These are phyloP conservation scores for Podosphaera leucotricha DNA, from an alignment of 2,329 filamentous ascomycete species.

Conservation along the genomic window DNA sequence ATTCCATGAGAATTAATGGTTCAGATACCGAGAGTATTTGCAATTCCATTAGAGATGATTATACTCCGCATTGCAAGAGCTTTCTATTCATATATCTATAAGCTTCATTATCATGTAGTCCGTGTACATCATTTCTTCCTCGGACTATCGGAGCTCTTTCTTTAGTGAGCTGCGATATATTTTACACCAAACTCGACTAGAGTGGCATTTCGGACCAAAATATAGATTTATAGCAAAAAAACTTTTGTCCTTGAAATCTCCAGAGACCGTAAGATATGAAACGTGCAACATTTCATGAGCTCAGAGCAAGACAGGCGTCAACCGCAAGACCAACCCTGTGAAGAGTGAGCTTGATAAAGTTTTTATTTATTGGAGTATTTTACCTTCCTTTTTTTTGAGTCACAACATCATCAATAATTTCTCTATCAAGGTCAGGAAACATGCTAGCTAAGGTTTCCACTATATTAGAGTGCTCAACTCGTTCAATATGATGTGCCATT, in stretches of 20 bases:
- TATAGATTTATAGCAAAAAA: neutral
- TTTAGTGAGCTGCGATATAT: neutral
- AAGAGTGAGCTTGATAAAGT: slow-evolving; percentile 8
- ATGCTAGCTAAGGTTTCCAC: slow-evolving; percentile 88
- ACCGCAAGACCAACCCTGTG: slow-evolving; percentile 60
- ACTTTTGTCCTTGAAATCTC: neutral
- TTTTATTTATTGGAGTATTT: slow-evolving; percentile 18
- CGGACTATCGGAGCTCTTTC: neutral
- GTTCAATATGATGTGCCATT: slow-evolving; percentile 61
- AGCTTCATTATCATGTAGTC: neutral
- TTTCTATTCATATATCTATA: neutral
- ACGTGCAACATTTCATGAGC: slow-evolving; percentile 4
- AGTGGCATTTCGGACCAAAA: neutral
- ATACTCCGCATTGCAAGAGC: neutral
- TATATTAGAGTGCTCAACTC: slow-evolving; percentile 68
- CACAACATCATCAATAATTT: slow-evolving; percentile 92
- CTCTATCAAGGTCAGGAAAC: slow-evolving; percentile 87
- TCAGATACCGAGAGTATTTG: no score
- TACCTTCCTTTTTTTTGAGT: slow-evolving; percentile 84
- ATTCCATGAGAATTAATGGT: no score
- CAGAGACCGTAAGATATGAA: neutral
- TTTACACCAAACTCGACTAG: neutral
- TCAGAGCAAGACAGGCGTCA: slow-evolving; percentile 56
- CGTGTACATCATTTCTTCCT: neutral
- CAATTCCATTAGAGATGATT: no score